phyloP scores from a whole-genome alignment of 179 eudicot genomes.

The Beta macrorhiza region DNA sequence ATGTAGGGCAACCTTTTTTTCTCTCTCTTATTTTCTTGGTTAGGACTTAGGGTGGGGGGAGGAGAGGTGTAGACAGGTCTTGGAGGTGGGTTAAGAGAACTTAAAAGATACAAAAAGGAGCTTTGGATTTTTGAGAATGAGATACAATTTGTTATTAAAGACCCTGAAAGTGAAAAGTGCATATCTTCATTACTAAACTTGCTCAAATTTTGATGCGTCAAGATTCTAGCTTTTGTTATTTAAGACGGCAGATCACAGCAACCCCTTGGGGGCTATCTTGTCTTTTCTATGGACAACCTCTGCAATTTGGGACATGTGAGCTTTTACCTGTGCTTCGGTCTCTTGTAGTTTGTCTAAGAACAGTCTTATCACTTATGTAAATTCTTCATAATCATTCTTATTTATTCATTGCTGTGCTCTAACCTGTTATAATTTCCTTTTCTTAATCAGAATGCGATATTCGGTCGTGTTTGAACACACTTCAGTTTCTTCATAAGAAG shows the following conservation, averaged over 20 bases:
- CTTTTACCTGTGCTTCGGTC: background rate
- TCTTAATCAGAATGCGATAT: constrained; percentile 76
- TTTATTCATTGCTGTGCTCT: background rate
- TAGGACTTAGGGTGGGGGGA: background rate
- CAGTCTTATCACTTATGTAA: no score
- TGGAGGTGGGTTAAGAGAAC: background rate
- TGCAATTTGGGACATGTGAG: background rate
- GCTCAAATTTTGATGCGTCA: constrained; percentile 3
- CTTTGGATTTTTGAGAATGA: background rate
- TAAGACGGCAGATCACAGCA: background rate
- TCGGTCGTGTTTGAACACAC: constrained; percentile 93
- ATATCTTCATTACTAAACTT: background rate
- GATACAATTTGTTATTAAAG: background rate
- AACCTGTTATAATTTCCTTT: constrained; percentile 18
- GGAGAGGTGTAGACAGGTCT: background rate
- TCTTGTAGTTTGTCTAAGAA: constrained; percentile 1
- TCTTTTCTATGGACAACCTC: constrained; percentile 7
- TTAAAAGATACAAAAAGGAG: background rate
- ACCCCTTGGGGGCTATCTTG: background rate
- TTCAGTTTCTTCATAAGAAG: constrained; percentile 94
- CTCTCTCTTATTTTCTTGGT: background rate
- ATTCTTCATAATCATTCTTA: background rate
- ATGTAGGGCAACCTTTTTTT: background rate
- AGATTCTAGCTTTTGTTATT: constrained; percentile 4
- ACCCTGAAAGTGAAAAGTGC: background rate